phyloP scores from a whole-genome alignment of 306 rosid species.

The Hippophae rhamnoides region DNA sequence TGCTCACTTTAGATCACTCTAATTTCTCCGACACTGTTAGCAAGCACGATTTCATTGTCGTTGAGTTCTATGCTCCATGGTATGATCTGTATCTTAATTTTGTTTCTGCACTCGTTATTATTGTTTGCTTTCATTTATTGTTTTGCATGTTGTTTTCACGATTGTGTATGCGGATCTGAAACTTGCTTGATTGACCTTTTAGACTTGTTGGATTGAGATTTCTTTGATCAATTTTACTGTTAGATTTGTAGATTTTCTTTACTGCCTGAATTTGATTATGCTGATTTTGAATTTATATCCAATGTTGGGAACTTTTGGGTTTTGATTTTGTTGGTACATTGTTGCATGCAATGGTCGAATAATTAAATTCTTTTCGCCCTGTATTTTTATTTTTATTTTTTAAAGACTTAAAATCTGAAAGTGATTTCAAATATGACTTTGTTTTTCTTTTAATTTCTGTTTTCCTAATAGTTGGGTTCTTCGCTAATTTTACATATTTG shows the following conservation, averaged over 20 bases:
- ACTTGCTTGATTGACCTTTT: constrained; percentile 4
- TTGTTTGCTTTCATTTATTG: background rate
- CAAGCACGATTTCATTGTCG: constrained; percentile 83
- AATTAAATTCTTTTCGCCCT: too few species aligned
- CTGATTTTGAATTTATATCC: too few species aligned
- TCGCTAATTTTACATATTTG: too few species aligned
- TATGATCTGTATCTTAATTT: constrained; percentile 5
- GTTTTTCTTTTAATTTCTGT: too few species aligned
- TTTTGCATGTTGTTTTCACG: constrained; percentile 1
- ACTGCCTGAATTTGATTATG: background rate
- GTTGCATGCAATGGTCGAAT: too few species aligned
- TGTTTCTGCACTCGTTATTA: background rate
- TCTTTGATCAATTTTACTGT: background rate
- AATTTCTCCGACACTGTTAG: constrained; percentile 61
- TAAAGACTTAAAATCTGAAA: too few species aligned
- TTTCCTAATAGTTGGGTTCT: too few species aligned
- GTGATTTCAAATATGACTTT: too few species aligned
- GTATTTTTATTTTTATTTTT: too few species aligned
- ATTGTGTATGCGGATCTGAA: constrained; percentile 21
- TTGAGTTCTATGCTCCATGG: constrained; percentile 96
- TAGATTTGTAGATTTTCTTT: background rate
- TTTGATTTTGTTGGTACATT: too few species aligned
- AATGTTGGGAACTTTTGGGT: too few species aligned
- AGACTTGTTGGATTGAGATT: background rate
- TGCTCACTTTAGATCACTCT: constrained; percentile 69